Evolutionary conservation across 2,329 filamentous ascomycete species (phyloP), one percentile per base, ranked within the genome.

Genomic region (Apiospora arundinis): DNA sequence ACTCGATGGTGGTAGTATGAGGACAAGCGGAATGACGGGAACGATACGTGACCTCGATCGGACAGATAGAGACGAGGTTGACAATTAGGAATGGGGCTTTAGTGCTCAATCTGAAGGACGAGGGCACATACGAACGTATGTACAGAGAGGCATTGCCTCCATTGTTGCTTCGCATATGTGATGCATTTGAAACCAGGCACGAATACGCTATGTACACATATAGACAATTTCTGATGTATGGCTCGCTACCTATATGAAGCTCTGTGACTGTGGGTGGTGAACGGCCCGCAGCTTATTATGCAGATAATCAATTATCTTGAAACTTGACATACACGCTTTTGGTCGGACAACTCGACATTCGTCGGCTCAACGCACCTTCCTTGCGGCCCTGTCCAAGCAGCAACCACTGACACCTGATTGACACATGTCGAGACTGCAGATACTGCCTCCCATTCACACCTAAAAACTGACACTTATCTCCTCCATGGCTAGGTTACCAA

Each of bases 1-100:
- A 9, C 28, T 70, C 71, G 32, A 77, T 75, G 73, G 78, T 68
- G 63, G 40, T 25, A 32, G 28, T 16, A 45, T 44, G 37, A 42
- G 25, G 37, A 45, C 63, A 25, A 45, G 42, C 37, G 63, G 63
- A 25, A 45, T 67, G 63, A 45, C 63, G 11, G 63, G 42, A 45
- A 67, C 63, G 25, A 21, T 67, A 21, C 63, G 37, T 6, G 63
- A 67, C 44, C 40, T 46, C n/a, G 65, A 67, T 46, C 40, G 25
- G 44, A 67, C 65, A 18, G 44, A 46, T 4, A 21, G 65, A 67
- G 65, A 67, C 44, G 40, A 67, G n/a, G 23, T 25, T 5, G 42
- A 67, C 40, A n/a, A 67, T 45, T 46, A 46, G 23, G 18, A 67
- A 32, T 14, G 65, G 23, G n/a, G 40, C 65, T n/a, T 67, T 21